phyloP scores from a whole-genome alignment of 306 rosid genomes.

The Prinsepia uniflora region DNA sequence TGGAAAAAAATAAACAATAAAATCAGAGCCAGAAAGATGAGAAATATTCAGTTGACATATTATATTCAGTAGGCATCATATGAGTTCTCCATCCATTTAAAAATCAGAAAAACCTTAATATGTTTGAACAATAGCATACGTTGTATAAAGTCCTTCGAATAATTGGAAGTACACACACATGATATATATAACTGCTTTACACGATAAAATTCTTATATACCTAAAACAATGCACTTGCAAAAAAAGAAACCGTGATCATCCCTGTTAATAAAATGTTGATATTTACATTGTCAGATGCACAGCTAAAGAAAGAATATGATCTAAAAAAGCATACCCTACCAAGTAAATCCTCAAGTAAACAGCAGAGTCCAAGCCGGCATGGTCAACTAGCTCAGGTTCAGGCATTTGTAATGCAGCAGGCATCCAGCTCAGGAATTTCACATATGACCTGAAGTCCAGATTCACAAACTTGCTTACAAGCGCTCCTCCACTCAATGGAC shows the following conservation, averaged over 20 bases:
- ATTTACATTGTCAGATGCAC: background rate
- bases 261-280: too few relatives aligned
- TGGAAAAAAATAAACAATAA: constrained; percentile 2
- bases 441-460: constrained; percentile 75
- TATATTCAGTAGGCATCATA: background rate
- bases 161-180: background rate
- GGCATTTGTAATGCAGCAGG: constrained; percentile 93
- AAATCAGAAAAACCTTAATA: too few relatives aligned
- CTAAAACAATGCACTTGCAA: too few relatives aligned
- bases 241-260: background rate
- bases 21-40: background rate
- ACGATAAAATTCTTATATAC: background rate
- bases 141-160: background rate
- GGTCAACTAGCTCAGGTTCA: constrained; percentile 85
- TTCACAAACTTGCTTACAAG: constrained; percentile 76
- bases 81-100: background rate
- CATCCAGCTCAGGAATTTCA: constrained; percentile 86
- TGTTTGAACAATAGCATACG: background rate
- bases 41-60: background rate
- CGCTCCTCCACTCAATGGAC: constrained; percentile 65
- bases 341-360: constrained; percentile 88
- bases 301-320: background rate
- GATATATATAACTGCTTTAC: background rate
- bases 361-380: constrained; percentile 92
- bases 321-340: constrained; percentile 54